Conservation (phyloP, 192 early-diverging fungal species). For the Helicostylum pulchrum region DNA sequence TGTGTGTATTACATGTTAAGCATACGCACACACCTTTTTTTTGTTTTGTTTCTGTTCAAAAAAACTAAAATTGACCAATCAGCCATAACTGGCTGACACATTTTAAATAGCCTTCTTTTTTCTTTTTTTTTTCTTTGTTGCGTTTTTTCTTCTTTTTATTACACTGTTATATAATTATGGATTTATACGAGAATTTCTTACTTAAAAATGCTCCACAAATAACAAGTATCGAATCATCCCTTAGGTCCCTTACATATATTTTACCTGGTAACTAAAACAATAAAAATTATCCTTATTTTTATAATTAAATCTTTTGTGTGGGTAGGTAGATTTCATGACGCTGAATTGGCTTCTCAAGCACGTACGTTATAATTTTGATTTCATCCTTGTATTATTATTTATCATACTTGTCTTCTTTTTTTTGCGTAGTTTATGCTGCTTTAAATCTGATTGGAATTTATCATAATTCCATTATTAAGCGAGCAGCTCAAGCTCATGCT, state of each 20-base stretch:
- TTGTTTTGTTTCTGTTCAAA: background rate
- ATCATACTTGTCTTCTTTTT: no score
- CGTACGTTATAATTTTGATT: constrained; percentile 36
- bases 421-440: constrained; percentile 62
- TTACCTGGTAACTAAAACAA: constrained; percentile 63
- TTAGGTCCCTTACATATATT: constrained; percentile 87
- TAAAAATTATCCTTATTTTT: background rate
- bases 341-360: constrained; percentile 89
- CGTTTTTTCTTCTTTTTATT: background rate
- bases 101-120: constrained; percentile 10
- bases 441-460: constrained; percentile 80
- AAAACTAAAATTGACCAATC: background rate
- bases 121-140: constrained; percentile 1
- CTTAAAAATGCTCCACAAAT: constrained; percentile 87
- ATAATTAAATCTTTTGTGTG: background rate
- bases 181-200: constrained; percentile 80
- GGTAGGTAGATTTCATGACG: constrained; percentile 85
- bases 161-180: constrained; percentile 41
- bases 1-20: no score
- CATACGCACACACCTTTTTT: background rate
- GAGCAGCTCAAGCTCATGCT: constrained; percentile 41
- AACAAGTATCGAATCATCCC: constrained; percentile 79
- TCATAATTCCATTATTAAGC: constrained; percentile 79
- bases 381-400: background rate
- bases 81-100: constrained; percentile 10